These are phyloP conservation scores for Glebionis coronaria DNA, from an alignment of 129 eudicot genomes.

Conservation along the genomic window DNA sequence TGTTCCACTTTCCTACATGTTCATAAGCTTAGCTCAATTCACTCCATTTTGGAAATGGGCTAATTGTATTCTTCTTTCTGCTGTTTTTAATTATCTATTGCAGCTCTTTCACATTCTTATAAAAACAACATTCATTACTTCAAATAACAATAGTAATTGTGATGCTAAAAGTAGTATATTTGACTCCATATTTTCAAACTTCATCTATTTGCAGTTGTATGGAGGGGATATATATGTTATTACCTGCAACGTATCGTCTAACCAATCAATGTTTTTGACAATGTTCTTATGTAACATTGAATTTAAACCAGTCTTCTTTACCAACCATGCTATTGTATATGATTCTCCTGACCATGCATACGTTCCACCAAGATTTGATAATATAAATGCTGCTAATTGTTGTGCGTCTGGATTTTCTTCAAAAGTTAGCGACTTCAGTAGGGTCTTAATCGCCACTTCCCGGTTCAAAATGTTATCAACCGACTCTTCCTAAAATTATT, in stretches of 20 bases:
- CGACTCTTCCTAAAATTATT: constrained; percentile 51
- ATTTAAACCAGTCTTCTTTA: constrained; percentile 67
- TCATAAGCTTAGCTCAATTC: background rate
- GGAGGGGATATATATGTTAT: constrained; percentile 10
- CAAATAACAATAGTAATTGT: background rate
- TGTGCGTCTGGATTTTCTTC: constrained; percentile 53
- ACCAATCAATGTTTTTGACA: constrained; percentile 59
- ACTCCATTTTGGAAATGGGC: background rate
- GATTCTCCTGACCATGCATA: constrained; percentile 77
- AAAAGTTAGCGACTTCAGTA: constrained; percentile 48
- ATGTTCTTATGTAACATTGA: constrained; percentile 56
- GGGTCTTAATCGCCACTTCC: constrained; percentile 56
- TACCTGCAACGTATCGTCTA: constrained; percentile 60
- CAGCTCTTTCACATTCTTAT: background rate
- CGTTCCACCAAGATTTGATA: constrained; percentile 77
- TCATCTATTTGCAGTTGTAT: constrained; percentile 9
- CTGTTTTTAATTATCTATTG: background rate
- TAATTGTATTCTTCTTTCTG: background rate
- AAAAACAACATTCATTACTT: background rate
- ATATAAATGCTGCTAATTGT: constrained; percentile 56
- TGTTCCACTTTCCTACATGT: constrained; percentile 50
- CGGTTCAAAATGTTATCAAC: constrained; percentile 32
- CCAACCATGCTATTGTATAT: constrained; percentile 66
- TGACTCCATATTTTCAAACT: constrained; percentile 9
- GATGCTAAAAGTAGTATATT: constrained; percentile 10